Percentiles rank a stretch among this genome's conserved stretches.
Evolutionary conservation across 495 filamentous ascomycete genomes (phyloP).

Genomic region (Penicillium subrubescens): DNA sequence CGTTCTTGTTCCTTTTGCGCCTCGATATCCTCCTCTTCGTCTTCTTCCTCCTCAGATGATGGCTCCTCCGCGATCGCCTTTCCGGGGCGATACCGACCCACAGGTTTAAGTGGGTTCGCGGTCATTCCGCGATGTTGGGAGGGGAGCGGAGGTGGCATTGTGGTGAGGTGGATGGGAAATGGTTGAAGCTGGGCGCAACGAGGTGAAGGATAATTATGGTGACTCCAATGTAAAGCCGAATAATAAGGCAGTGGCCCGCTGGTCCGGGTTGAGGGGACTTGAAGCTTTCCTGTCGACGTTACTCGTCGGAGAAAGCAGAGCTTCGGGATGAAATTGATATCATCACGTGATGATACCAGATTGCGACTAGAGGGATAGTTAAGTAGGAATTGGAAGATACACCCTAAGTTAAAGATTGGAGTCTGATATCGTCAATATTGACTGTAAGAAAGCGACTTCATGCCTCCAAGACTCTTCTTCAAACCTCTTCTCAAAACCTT

Average conservation of each 20-base stretch:
- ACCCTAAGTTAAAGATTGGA: too few relatives aligned
- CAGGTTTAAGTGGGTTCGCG: slow-evolving; percentile 80
- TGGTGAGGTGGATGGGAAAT: slow-evolving; percentile 23
- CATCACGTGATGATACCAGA: slow-evolving; percentile 18
- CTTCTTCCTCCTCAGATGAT: slow-evolving; percentile 67
- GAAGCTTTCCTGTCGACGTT: background rate
- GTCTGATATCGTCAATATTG: background rate
- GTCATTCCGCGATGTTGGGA: slow-evolving; percentile 82
- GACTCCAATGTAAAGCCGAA: background rate
- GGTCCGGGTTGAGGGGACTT: background rate
- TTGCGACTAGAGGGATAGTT: background rate
- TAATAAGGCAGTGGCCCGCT: background rate
- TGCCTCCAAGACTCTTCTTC: background rate
- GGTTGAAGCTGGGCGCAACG: background rate
- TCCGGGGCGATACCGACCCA: slow-evolving; percentile 77
- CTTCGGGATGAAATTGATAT: slow-evolving; percentile 18
- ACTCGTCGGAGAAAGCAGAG: slow-evolving; percentile 9
- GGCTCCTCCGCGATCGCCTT: slow-evolving; percentile 72
- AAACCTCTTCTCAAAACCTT: background rate
- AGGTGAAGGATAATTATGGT: background rate
- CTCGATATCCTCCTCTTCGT: slow-evolving; percentile 56
- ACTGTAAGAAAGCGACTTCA: too few relatives aligned
- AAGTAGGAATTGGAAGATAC: background rate
- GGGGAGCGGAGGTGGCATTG: slow-evolving; percentile 65
- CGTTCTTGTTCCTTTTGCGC: slow-evolving; percentile 42